A percentile compares a stretch with the other conserved stretches of the same genome.
Evolutionary conservation across 805 yeast genomes (phyloP).

Genomic region (Wickerhamomyces chambardii): DNA sequence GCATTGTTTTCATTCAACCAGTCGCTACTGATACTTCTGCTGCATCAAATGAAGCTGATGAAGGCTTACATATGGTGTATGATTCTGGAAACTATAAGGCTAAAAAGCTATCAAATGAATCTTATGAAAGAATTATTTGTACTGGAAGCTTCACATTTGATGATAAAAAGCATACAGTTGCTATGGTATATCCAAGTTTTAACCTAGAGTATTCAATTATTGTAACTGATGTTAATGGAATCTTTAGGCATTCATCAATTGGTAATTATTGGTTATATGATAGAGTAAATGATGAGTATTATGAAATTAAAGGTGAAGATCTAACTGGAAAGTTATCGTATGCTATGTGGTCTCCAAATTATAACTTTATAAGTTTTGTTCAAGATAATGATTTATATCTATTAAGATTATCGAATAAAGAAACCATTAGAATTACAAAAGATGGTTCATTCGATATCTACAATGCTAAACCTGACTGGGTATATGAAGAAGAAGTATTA

Average conservation of each 20-base stretch:
- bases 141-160: slow-evolving; percentile 30
- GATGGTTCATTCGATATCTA: slow-evolving; percentile 45
- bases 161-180: slow-evolving; percentile 29
- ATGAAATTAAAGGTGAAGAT: slow-evolving; percentile 18
- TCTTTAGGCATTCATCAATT: slow-evolving; percentile 65
- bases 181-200: slow-evolving; percentile 33
- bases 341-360: slow-evolving; percentile 54
- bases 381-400: slow-evolving; percentile 46
- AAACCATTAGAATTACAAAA: slow-evolving; percentile 14
- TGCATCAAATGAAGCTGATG: slow-evolving; percentile 25
- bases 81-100: slow-evolving; percentile 15
- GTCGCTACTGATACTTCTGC: slow-evolving; percentile 9
- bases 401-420: slow-evolving; percentile 22
- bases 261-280: slow-evolving; percentile 59
- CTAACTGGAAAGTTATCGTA: slow-evolving; percentile 23
- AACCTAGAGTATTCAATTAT: slow-evolving; percentile 43
- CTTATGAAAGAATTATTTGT: slow-evolving; percentile 13
- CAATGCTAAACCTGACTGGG: slow-evolving; percentile 78
- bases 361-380: slow-evolving; percentile 47
- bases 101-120: slow-evolving; percentile 22
- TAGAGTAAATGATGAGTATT: slow-evolving; percentile 23
- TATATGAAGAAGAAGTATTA: slow-evolving; percentile 74
- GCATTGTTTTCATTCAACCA: slow-evolving; percentile 18
- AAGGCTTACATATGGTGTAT: slow-evolving; percentile 29
- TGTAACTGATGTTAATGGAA: slow-evolving; percentile 34